Base-by-base conservation (phyloP, 2,329 filamentous ascomycete species). In the Westerdykella aurantiaca region DNA sequence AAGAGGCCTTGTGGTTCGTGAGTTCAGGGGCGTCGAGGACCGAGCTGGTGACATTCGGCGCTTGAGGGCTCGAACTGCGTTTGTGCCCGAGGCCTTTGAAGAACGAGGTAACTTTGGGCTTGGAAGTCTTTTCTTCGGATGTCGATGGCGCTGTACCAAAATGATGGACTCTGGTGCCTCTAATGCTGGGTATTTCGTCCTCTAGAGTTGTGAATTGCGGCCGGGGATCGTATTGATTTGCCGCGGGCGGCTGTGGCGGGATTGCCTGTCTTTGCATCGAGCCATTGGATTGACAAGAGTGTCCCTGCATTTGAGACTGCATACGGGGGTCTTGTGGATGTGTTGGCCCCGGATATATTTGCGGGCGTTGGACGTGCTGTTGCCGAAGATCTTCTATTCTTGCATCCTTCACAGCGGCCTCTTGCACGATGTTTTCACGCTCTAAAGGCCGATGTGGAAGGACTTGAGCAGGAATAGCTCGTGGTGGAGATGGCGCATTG, bases 1-100 rank as follows among this genome's bases (percentile, higher is more conserved):
- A 53, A 2, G 60, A 57, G 38, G 49, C 46, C 29, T 38, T 56
- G 21, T 53, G 52, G 31, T 50, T 49, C 10, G 37, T 34, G 18
- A 44, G 38, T 14, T 47, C 43, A 14, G 47, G 40, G 13, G 34
- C 38, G 4, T 40, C 38, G 13, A 45, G 39, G 16, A 9, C 25
- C 11, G 34, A 16, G 34, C 34, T 14, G 34, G 34, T 4, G 10
- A 35, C 13, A 11, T 14, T 11, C 3, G 25, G 11, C 3, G 25
- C 25, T 35, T 35, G 34, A 35, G 34, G 43, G 40, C 29, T 31
- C 25, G 25, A 29, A 29, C 25, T 29, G 25, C 9, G 7, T 29
- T 29, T 29, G 25, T 29, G 4, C 34, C 50, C 61, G 18, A 65
- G 43, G 13, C 44, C 50, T 49, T 76, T 78, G 49, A 80, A 74